Percentiles rank a stretch among this genome's conserved stretches.
Conservation (phyloP, 805 yeast genomes). For the Scheffersomyces ergatensis region DNA sequence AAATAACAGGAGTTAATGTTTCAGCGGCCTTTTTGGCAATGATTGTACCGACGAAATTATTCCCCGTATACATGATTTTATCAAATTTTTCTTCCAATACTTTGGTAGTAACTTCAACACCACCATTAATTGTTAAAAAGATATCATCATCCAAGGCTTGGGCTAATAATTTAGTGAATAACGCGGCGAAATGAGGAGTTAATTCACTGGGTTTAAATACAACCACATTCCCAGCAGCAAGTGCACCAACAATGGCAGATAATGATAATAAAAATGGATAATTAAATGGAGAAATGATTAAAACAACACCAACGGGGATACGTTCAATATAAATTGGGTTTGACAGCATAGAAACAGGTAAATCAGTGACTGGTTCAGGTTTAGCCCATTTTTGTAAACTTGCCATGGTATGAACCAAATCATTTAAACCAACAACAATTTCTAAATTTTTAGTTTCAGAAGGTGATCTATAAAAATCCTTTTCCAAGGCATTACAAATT, state of each 20-base stretch:
- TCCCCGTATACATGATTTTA: conserved; percentile 85
- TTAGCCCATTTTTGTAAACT: conserved; percentile 61
- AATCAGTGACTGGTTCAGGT: conserved; percentile 40
- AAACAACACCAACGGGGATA: conserved; percentile 59
- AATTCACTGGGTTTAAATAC: conserved; percentile 74
- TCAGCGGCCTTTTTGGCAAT: conserved; percentile 83
- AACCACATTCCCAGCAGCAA: conserved; percentile 83
- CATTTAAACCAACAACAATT: conserved; percentile 47
- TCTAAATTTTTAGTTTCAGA: conserved; percentile 67
- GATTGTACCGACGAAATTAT: conserved; percentile 69
- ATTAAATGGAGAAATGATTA: conserved; percentile 78
- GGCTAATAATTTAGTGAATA: conserved; percentile 55
- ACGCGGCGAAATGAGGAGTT: conserved; percentile 57
- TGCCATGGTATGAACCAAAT: conserved; percentile 57
- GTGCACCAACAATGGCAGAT: conserved; percentile 70
- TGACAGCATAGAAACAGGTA: conserved; percentile 33
- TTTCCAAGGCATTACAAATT: conserved; percentile 54
- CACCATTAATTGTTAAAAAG: conserved; percentile 71
- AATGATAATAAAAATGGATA: conserved; percentile 68
- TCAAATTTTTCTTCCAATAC: conserved; percentile 68
- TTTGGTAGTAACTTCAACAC: conserved; percentile 55
- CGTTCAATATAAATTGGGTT: conserved; percentile 31
- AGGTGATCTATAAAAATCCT: conserved; percentile 66
- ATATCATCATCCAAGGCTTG: conserved; percentile 55
- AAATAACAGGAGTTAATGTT: conserved; percentile 70